Evolutionary conservation across 2,329 filamentous ascomycete genomes (phyloP).

Genomic region (Neophaeococcomyces aloes): DNA sequence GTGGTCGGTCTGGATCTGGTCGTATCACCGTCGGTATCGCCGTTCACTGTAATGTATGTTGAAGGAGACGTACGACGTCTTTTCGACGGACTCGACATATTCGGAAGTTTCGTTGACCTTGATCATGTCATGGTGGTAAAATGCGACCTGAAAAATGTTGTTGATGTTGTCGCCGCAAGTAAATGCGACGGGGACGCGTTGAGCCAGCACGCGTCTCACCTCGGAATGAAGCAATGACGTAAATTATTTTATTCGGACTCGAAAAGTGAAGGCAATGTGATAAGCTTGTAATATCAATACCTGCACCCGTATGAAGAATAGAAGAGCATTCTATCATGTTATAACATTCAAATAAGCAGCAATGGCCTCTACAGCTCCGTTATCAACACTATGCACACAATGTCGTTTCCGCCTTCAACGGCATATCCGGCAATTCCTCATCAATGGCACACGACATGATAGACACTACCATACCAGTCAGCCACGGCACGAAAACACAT

Average conservation of each 20-base stretch:
- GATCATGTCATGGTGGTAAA: no score
- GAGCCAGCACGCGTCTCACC: no score
- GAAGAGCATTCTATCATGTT: neutral
- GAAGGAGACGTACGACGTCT: conserved; percentile 3
- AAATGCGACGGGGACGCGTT: no score
- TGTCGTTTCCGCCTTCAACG: conserved; percentile 3
- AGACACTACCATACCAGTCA: neutral
- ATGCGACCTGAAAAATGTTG: no score
- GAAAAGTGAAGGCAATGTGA: no score
- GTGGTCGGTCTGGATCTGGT: conserved; percentile 10
- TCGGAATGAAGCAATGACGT: no score
- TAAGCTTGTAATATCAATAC: no score
- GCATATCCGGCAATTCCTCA: neutral
- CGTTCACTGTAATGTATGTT: neutral
- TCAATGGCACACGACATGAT: neutral
- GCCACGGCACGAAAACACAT: conserved; percentile 20
- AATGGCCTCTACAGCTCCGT: neutral
- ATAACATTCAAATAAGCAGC: neutral
- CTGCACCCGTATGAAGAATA: no score
- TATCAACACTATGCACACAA: neutral
- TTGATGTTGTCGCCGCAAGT: no score
- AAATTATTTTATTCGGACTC: no score
- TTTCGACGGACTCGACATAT: conserved; percentile 1
- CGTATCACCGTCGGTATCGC: neutral
- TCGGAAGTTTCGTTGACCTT: no score